phyloP scores from a whole-genome alignment of 2,329 filamentous ascomycete species.

The Ceratocystiopsis sp. region DNA sequence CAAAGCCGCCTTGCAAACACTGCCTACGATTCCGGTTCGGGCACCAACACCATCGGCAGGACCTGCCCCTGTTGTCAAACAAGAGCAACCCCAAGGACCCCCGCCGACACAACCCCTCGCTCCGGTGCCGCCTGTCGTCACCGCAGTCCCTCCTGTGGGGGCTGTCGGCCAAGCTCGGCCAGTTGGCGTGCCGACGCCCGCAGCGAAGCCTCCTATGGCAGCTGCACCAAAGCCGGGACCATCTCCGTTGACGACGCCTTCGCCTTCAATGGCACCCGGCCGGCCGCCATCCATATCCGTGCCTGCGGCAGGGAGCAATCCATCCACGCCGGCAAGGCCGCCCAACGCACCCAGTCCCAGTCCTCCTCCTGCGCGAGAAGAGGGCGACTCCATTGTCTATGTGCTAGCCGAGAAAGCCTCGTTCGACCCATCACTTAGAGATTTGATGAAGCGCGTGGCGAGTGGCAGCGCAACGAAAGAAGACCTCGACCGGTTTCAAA shows the following conservation, averaged over 20 bases:
- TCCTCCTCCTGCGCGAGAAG: slow-evolving; percentile 11
- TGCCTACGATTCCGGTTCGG: too few species aligned
- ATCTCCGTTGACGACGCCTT: slow-evolving; percentile 13
- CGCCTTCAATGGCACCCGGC: background rate
- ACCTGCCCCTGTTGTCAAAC: too few species aligned
- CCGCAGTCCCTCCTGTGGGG: background rate
- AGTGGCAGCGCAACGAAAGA: slow-evolving; percentile 53
- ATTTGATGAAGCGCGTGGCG: slow-evolving; percentile 70
- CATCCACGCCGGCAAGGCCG: background rate
- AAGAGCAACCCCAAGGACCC: too few species aligned
- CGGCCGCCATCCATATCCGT: slow-evolving; percentile 1
- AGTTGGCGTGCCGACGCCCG: too few species aligned
- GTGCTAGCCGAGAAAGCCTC: slow-evolving; percentile 61
- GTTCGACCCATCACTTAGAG: slow-evolving; percentile 53
- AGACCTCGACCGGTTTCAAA: slow-evolving; percentile 61
- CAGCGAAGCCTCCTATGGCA: background rate
- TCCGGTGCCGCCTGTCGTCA: too few species aligned
- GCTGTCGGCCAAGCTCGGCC: too few species aligned
- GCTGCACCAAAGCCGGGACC: slow-evolving; percentile 13
- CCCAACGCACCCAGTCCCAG: slow-evolving; percentile 11
- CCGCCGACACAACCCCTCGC: too few species aligned
- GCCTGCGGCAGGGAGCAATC: background rate
- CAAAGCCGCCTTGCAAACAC: too few species aligned
- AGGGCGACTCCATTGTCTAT: slow-evolving; percentile 62
- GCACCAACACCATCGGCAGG: too few species aligned